A percentile compares a stretch with the other conserved stretches of the same genome.
phyloP scores from a whole-genome alignment of 1,284 basidiomycete genomes.

The Heterobasidion parviporum region DNA sequence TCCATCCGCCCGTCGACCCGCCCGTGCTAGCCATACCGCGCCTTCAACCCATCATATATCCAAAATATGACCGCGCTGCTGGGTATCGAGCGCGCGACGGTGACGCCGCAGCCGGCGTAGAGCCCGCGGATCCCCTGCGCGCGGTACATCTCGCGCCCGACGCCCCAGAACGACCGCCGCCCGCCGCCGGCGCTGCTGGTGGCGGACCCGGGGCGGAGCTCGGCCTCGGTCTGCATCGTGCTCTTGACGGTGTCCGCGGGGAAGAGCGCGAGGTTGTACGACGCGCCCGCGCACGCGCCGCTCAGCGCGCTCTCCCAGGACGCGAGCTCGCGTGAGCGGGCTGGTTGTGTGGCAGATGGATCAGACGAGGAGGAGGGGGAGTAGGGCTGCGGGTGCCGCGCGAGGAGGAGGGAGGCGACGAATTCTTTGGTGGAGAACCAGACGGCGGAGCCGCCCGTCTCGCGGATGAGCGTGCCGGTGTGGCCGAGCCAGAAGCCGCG shows the following conservation, averaged over 20 bases:
- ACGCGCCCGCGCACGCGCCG: conserved; percentile 82
- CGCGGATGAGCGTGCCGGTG: conserved; percentile 78
- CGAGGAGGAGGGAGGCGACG: conserved; percentile 49
- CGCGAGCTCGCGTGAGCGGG: conserved; percentile 43
- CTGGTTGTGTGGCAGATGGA: neutral
- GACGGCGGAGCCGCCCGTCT: conserved; percentile 80
- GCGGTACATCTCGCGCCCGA: conserved; percentile 61
- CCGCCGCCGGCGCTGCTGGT: conserved; percentile 20
- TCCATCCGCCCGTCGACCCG: neutral
- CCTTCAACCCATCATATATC: conserved; percentile 75
- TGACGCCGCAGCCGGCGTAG: conserved; percentile 95
- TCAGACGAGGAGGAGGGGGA: neutral
- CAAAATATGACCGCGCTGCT: conserved; percentile 89
- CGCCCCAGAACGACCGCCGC: conserved; percentile 62
- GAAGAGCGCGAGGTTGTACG: conserved; percentile 83
- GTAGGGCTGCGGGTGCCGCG: conserved; percentile 22
- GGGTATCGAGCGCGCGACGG: conserved; percentile 80
- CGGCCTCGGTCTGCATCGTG: conserved; percentile 90
- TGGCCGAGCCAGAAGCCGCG: conserved; percentile 85
- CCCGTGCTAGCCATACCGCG: conserved; percentile 39
- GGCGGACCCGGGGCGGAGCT: conserved; percentile 65
- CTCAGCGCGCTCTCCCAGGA: conserved; percentile 80
- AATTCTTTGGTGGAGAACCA: conserved; percentile 88
- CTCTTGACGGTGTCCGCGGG: conserved; percentile 95
- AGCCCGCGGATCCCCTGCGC: conserved; percentile 78